These are phyloP conservation scores for Cocos nucifera DNA, from an alignment of 176 grass and related monocot species.

Conservation along the genomic window DNA sequence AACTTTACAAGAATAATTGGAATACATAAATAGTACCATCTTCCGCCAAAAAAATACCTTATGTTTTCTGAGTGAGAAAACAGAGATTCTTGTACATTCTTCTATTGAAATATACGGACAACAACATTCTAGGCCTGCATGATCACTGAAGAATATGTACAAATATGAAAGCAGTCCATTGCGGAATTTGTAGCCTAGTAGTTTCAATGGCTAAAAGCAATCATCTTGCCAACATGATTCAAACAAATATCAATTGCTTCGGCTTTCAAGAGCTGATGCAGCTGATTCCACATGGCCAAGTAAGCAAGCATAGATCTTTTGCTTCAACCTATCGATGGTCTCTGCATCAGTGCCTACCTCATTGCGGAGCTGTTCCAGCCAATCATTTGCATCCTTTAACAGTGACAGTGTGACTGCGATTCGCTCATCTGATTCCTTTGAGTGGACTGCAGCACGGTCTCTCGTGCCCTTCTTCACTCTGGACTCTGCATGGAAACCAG, in stretches of 20 bases:
- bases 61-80: no score
- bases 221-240: no score
- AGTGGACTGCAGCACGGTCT: slow-evolving; percentile 33
- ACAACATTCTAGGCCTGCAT: no score
- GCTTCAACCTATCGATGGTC: slow-evolving; percentile 73
- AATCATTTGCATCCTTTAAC: slow-evolving; percentile 80
- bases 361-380: slow-evolving; percentile 64
- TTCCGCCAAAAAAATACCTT: neutral
- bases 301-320: slow-evolving; percentile 77
- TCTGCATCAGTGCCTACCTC: slow-evolving; percentile 28
- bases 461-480: slow-evolving; percentile 27
- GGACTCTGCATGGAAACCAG: slow-evolving; percentile 55
- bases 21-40: neutral
- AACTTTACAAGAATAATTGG: slow-evolving; percentile 5
- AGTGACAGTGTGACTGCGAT: slow-evolving; percentile 76
- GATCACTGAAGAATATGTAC: no score
- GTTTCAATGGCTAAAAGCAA: neutral
- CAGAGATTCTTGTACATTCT: no score
- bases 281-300: slow-evolving; percentile 85
- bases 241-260: slow-evolving; percentile 18
- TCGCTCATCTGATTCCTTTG: slow-evolving; percentile 50
- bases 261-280: slow-evolving; percentile 70
- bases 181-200: neutral
- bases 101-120: no score
- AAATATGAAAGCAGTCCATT: neutral